Evolutionary conservation across 2,329 filamentous ascomycete genomes (phyloP), one percentile per base, ranked within the genome.

Genomic region (Beauveria scarabaeidicola): DNA sequence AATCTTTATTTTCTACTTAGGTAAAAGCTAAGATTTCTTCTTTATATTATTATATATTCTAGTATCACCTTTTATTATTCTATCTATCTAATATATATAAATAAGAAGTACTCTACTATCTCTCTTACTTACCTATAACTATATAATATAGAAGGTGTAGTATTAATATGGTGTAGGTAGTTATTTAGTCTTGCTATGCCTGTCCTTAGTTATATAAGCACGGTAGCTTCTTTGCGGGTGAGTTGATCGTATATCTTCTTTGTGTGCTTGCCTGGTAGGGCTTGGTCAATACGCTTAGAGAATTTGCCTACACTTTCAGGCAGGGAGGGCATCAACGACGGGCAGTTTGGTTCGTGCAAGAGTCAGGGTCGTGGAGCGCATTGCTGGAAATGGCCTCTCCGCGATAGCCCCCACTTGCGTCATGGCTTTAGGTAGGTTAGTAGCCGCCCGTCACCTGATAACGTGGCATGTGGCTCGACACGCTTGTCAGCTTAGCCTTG

Each of bases 171-270:
- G 19, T 44, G 41, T 9, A 44, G 41, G 41, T 44, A 44, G 41
- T 44, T n/a, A 44, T 44, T 58, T n/a, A 63, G 41, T 53, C 61
- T 21, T 21, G 43, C 19, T 32, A 53, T 60, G 44, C 61, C 59
- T 3, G 59, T 63, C 3, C 59, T 51, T 7, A 63, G 55, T 41
- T 61, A 43, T 8, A 50, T 38, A 10, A 63, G 54, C 32, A 60
- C 53, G 15, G 32, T 19, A 13, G 55, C 25, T 54, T 61, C 59
- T 43, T 48, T 61, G 27, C 27, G 27, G 27, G 27, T 29, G 1
- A 29, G 27, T 29, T 29, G 27, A 29, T 29, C 27, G 27, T 29
- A 29, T 8, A 29, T 29, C 27, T 29, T 29, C 27, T 29, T 29
- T 8, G 27, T 29, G 27, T 29, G 27, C 27, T 29, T 29, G 27